Conservation (phyloP, 164 flowering plant species). For the Tinospora cordifolia region DNA sequence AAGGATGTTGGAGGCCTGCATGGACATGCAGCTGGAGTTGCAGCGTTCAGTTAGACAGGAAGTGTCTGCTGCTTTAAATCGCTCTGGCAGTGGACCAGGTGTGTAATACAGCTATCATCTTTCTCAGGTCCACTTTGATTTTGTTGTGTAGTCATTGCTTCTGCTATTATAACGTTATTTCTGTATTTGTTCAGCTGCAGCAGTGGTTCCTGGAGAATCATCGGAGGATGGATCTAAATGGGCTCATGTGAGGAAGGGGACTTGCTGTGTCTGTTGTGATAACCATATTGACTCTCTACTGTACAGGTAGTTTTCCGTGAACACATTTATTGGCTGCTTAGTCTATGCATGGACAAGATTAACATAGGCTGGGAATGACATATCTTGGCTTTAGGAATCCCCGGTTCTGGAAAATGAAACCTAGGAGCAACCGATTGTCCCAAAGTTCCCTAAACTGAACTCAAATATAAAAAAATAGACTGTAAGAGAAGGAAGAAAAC, state of each 20-base stretch:
- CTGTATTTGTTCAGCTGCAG: constrained; percentile 7
- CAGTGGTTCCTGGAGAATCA: constrained; percentile 33
- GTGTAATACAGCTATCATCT: constrained; percentile 2
- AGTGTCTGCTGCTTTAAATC: constrained; percentile 84
- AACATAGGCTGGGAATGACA: no score
- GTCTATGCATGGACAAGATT: no score
- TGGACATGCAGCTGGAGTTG: constrained; percentile 98
- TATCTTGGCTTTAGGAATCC: no score
- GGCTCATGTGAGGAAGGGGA: constrained; percentile 79
- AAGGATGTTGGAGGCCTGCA: constrained; percentile 91
- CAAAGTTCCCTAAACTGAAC: no score
- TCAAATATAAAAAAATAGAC: no score
- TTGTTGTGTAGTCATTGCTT: neutral
- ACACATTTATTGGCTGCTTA: neutral
- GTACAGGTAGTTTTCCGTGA: constrained; percentile 53
- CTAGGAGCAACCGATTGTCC: neutral
- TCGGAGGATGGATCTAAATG: constrained; percentile 55
- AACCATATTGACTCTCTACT: constrained; percentile 69
- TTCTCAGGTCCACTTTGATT: neutral
- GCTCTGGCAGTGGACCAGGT: constrained; percentile 54
- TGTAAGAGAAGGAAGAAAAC: no score
- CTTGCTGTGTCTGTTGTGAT: constrained; percentile 81
- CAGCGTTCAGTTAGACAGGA: constrained; percentile 91
- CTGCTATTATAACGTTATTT: neutral
- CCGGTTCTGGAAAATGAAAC: neutral